phyloP scores from a whole-genome alignment of 371 early-diverging fungal species.

The Mucor irregularis region DNA sequence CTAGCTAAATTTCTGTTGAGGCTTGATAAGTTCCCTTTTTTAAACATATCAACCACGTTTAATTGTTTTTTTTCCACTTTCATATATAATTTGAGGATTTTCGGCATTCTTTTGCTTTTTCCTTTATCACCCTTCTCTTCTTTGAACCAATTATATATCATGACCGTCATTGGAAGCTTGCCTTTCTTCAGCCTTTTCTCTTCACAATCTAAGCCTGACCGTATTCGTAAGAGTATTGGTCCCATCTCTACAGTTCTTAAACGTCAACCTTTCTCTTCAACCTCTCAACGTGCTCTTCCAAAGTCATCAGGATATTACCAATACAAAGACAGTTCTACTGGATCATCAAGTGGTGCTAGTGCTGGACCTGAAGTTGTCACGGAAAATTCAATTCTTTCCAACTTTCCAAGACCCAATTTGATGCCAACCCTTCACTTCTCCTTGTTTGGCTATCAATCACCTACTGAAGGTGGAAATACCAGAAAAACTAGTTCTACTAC shows the following conservation, averaged over 20 bases:
- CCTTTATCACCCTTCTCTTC: neutral
- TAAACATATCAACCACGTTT: conserved; percentile 9
- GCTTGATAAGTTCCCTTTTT: neutral
- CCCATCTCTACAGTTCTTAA: conserved; percentile 42
- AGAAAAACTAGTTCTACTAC: conserved; percentile 12
- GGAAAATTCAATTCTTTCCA: conserved; percentile 37
- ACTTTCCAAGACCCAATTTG: conserved; percentile 52
- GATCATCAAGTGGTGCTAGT: neutral
- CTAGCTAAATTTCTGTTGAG: too few relatives aligned
- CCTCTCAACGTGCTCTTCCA: conserved; percentile 18
- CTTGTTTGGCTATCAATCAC: conserved; percentile 33
- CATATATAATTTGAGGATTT: neutral
- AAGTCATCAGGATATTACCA: conserved; percentile 14
- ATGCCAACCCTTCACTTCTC: conserved; percentile 47
- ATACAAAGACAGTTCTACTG: conserved; percentile 4
- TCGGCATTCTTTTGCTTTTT: conserved; percentile 7
- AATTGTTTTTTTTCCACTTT: neutral
- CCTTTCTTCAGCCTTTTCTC: conserved; percentile 36
- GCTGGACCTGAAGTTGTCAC: conserved; percentile 33
- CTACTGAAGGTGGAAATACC: conserved; percentile 21
- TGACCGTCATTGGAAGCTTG: conserved; percentile 9
- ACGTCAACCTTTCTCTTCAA: conserved; percentile 26
- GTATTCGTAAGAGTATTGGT: conserved; percentile 38
- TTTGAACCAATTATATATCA: neutral
- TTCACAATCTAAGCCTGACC: conserved; percentile 30